These are phyloP conservation scores for Erysimum cheiri DNA, from an alignment of 441 rosid genomes.

Conservation along the genomic window DNA sequence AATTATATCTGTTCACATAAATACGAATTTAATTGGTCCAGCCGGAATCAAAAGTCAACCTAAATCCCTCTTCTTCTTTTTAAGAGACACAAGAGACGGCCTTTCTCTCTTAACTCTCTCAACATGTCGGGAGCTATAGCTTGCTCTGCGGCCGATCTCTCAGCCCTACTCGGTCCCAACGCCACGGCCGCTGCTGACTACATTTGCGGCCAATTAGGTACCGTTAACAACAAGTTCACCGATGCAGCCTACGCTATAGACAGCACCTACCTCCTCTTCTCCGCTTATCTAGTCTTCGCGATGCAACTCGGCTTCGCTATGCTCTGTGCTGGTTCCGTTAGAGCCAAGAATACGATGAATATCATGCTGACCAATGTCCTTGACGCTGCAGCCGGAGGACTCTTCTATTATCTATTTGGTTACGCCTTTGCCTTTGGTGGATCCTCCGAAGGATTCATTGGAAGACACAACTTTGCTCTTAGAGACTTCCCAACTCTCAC, in stretches of 20 bases:
- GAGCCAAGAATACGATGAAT: slow-evolving; percentile 89
- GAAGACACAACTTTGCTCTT: slow-evolving; percentile 73
- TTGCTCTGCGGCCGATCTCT: slow-evolving; percentile 58
- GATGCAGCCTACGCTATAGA: slow-evolving; percentile 74
- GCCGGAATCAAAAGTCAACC: slow-evolving; percentile 39
- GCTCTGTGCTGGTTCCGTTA: slow-evolving; percentile 92
- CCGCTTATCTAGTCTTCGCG: slow-evolving; percentile 83
- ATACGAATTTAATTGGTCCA: slow-evolving; percentile 18
- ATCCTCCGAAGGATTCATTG: slow-evolving; percentile 81
- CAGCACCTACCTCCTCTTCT: slow-evolving; percentile 86
- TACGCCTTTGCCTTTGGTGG: slow-evolving; percentile 86
- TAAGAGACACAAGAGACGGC: background rate
- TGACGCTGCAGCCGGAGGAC: slow-evolving; percentile 84
- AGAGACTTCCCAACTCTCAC: slow-evolving; percentile 48
- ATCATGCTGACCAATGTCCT: slow-evolving; percentile 91
- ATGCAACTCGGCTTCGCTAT: slow-evolving; percentile 96
- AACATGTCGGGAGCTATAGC: slow-evolving; percentile 40
- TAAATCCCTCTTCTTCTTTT: too few relatives aligned
- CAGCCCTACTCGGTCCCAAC: slow-evolving; percentile 50
- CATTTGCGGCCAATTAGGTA: slow-evolving; percentile 56
- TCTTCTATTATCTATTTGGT: slow-evolving; percentile 83
- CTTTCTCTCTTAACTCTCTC: slow-evolving; percentile 20
- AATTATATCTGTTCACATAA: too few relatives aligned
- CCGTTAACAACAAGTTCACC: slow-evolving; percentile 45
- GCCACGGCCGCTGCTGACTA: slow-evolving; percentile 58